phyloP scores from a whole-genome alignment of 2,329 filamentous ascomycete species.

The Apiospora kogelbergensis region DNA sequence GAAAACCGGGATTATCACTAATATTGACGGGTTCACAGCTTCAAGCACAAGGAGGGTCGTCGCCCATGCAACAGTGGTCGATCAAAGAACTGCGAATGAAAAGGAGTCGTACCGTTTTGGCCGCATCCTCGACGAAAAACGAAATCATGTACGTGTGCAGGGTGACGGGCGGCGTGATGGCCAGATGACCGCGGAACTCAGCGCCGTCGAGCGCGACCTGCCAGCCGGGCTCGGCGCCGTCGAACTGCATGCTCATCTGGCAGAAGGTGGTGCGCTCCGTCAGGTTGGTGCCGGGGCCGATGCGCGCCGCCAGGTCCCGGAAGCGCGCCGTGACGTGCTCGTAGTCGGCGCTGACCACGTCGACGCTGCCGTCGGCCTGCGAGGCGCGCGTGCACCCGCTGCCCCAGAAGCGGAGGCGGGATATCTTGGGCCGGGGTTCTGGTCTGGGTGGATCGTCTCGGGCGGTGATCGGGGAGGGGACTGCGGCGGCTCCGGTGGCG shows the following conservation, averaged over 20 bases:
- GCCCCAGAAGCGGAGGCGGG: neutral
- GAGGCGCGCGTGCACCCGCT: neutral
- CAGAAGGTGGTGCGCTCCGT: neutral
- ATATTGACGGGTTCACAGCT: too few species aligned
- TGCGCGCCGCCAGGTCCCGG: neutral
- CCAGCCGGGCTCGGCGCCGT: neutral
- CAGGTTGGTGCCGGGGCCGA: neutral
- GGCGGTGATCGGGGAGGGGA: neutral
- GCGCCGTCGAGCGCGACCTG: neutral
- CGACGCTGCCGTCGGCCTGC: neutral
- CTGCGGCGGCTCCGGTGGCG: too few species aligned
- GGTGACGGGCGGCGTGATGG: neutral
- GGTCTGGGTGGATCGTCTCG: neutral
- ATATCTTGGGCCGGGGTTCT: neutral
- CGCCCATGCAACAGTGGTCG: too few species aligned
- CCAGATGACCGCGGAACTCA: neutral
- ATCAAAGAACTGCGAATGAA: too few species aligned
- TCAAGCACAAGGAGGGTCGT: too few species aligned
- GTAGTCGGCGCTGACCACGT: neutral
- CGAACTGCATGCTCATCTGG: constrained; percentile 2
- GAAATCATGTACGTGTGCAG: neutral
- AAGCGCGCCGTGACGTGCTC: neutral
- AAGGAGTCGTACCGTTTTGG: neutral
- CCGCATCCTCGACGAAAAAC: neutral
- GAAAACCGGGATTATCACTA: too few species aligned